These are phyloP conservation scores for Zygoascus biomembranicola DNA, from an alignment of 805 yeast genomes.

Conservation along the genomic window DNA sequence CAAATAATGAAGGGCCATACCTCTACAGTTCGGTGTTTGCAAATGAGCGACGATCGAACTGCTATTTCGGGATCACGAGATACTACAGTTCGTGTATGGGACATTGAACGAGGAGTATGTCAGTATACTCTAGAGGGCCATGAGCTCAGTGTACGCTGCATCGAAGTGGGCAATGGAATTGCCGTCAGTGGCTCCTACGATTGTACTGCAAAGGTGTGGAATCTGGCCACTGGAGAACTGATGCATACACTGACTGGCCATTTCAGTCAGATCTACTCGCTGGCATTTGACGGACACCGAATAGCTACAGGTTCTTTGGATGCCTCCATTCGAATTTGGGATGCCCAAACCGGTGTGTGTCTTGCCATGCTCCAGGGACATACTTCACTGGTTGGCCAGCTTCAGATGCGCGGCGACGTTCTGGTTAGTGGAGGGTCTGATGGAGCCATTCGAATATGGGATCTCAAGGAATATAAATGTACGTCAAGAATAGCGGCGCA, in stretches of 20 bases:
- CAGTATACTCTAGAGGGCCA: slow-evolving; percentile 63
- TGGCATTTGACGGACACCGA: slow-evolving; percentile 82
- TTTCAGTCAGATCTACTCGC: slow-evolving; percentile 79
- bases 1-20: slow-evolving; percentile 85
- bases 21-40: slow-evolving; percentile 81
- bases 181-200: slow-evolving; percentile 87
- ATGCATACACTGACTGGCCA: slow-evolving; percentile 90
- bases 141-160: slow-evolving; percentile 64
- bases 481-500: slow-evolving; percentile 49
- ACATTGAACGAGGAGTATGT: slow-evolving; percentile 84
- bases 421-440: slow-evolving; percentile 80
- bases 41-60: slow-evolving; percentile 69
- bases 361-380: slow-evolving; percentile 70
- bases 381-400: slow-evolving; percentile 86
- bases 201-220: slow-evolving; percentile 88
- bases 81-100: slow-evolving; percentile 89
- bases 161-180: slow-evolving; percentile 56
- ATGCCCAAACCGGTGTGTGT: slow-evolving; percentile 79
- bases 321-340: slow-evolving; percentile 93
- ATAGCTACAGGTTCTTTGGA: slow-evolving; percentile 96
- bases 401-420: slow-evolving; percentile 62
- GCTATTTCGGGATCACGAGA: slow-evolving; percentile 89
- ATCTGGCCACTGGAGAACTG: slow-evolving; percentile 81
- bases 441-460: slow-evolving; percentile 79
- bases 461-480: slow-evolving; percentile 71